Percentiles rank a stretch among this genome's conserved stretches.
Conservation (phyloP, 352 stramenopile species). For the Pythium apleroticum region DNA sequence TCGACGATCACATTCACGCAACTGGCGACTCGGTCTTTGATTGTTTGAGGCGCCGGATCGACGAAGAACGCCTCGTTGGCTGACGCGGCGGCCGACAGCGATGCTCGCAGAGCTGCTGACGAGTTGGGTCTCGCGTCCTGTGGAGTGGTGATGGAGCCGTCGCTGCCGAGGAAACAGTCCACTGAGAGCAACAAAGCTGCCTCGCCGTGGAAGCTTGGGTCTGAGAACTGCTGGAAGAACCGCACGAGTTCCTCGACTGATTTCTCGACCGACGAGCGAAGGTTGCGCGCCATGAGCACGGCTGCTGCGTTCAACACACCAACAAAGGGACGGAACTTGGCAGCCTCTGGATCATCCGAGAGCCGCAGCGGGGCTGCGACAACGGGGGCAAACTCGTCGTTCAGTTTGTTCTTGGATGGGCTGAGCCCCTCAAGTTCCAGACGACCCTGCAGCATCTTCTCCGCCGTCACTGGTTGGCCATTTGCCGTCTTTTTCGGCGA, state of each 20-base stretch:
- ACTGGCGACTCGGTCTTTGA: slow-evolving; percentile 65
- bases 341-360: slow-evolving; percentile 44
- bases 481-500: slow-evolving; percentile 22
- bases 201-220: slow-evolving; percentile 46
- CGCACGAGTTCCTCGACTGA: slow-evolving; percentile 70
- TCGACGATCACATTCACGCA: slow-evolving; percentile 78
- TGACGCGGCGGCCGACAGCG: neutral
- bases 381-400: neutral
- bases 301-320: slow-evolving; percentile 79
- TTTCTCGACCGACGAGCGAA: slow-evolving; percentile 83
- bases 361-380: neutral
- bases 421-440: slow-evolving; percentile 54
- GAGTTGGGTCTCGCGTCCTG: neutral
- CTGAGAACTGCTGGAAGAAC: slow-evolving; percentile 80
- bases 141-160: neutral
- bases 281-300: slow-evolving; percentile 89
- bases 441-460: slow-evolving; percentile 43
- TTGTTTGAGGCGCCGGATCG: slow-evolving; percentile 46
- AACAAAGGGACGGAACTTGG: slow-evolving; percentile 52
- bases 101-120: neutral
- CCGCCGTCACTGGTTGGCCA: slow-evolving; percentile 9
- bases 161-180: slow-evolving; percentile 34
- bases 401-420: slow-evolving; percentile 10
- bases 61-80: slow-evolving; percentile 53
- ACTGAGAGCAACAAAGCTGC: slow-evolving; percentile 63